Evolutionary conservation across 306 rosid genomes (phyloP).

Genomic region (Echinosophora koreensis): DNA sequence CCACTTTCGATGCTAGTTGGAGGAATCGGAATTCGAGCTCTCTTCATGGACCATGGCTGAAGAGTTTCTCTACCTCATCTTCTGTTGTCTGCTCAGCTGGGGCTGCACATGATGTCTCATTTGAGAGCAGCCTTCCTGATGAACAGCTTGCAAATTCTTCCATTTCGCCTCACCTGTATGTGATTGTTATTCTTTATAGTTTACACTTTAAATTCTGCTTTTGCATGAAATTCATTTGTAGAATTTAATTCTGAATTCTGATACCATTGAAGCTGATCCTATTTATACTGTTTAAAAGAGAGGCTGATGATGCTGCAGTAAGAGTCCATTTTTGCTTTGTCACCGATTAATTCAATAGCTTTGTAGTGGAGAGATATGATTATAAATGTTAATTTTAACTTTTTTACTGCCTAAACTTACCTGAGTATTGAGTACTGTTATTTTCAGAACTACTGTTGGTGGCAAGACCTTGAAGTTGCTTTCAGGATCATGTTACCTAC

Average conservation of each 20-base stretch:
- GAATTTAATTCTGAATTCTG: constrained; percentile 17
- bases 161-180: constrained; percentile 63
- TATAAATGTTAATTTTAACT: constrained; percentile 1
- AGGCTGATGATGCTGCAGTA: constrained; percentile 15
- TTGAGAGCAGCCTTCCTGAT: constrained; percentile 62
- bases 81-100: constrained; percentile 60
- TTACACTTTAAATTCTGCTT: constrained; percentile 23
- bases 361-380: constrained; percentile 1
- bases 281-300: constrained; percentile 16
- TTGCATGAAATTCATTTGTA: not conserved
- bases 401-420: constrained; percentile 10
- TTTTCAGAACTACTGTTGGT: constrained; percentile 52
- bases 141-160: constrained; percentile 58
- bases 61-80: constrained; percentile 48
- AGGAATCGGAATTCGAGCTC: constrained; percentile 46
- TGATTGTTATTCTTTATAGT: constrained; percentile 32
- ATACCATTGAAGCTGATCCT: constrained; percentile 24
- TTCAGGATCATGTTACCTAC: constrained; percentile 80
- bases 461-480: constrained; percentile 61
- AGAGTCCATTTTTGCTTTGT: constrained; percentile 35
- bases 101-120: constrained; percentile 69
- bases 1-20: constrained; percentile 44
- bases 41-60: constrained; percentile 54
- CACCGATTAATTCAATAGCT: constrained; percentile 22
- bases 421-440: constrained; percentile 30